Evolutionary conservation across 306 rosid genomes (phyloP).

Genomic region (Delonix regia): DNA sequence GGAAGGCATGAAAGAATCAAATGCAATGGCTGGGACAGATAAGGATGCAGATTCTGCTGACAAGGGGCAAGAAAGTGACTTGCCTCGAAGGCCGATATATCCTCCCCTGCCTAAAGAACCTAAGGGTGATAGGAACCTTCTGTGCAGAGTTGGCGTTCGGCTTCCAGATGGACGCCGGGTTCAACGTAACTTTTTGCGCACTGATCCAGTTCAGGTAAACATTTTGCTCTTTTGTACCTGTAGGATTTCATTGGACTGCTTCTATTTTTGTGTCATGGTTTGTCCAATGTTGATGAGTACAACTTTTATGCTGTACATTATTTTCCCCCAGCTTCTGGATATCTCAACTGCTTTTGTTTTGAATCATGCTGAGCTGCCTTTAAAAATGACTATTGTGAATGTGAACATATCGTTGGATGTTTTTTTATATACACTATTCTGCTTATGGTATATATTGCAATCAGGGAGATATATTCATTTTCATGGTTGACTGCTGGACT

Average conservation of each 20-base stretch:
- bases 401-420: not conserved
- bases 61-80: slow-evolving; percentile 48
- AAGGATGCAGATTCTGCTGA: slow-evolving; percentile 45
- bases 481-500: not conserved
- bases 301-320: not conserved
- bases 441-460: not conserved
- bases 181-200: slow-evolving; percentile 75
- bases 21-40: slow-evolving; percentile 38
- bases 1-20: slow-evolving; percentile 63
- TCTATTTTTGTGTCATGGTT: not conserved
- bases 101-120: slow-evolving; percentile 90
- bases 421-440: not conserved
- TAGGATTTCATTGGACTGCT: not conserved
- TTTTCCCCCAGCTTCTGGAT: not conserved
- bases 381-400: slow-evolving; percentile 12
- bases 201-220: slow-evolving; percentile 82
- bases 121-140: slow-evolving; percentile 72
- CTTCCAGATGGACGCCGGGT: slow-evolving; percentile 90
- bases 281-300: slow-evolving; percentile 3
- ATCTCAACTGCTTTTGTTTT: slow-evolving; percentile 22
- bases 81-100: slow-evolving; percentile 55
- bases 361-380: not conserved
- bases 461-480: not conserved
- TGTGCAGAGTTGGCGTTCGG: slow-evolving; percentile 86
- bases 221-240: not conserved